Evolutionary conservation across 2,329 filamentous ascomycete species (phyloP), one percentile per base, ranked within the genome.

Genomic region (Hymenoscyphus occultus): DNA sequence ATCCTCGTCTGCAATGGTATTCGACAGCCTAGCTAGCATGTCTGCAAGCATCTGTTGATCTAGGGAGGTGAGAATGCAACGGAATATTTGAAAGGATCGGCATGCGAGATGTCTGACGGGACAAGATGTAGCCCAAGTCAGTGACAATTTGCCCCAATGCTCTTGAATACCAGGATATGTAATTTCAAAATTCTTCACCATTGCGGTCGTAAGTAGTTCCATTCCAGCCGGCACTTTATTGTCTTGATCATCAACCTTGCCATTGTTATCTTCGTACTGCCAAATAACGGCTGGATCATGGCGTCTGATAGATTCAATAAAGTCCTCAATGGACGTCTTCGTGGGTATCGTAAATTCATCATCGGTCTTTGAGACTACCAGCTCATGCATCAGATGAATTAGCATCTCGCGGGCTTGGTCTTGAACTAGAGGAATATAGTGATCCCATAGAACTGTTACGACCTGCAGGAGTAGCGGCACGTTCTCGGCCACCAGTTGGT

Each of bases 381-480:
- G 83, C 76, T 98, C 95, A 72, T 99, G 95, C 58, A 99, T 96
- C 19, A 99, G 84, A 79, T 99, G 95, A 1, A 99, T 93, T 16
- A 99, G 85, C 93, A 99, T 97, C 77, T 99, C 95, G 59, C 93
- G 88, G 39, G 96, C 93, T 77, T 99, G 94, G 71, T 98, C 95
- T 76, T 98, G 94, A 1, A 99, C 95, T 12, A 97, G 85, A 2
- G 92, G 88, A 1, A 92, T 97, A 73, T 99, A 97, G 74, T 98
- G 94, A 76, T 99, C 96, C 95, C 95, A 99, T 1, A 98, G 84
- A 3, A 98, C 92, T 13, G 94, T 89, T 5, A 97, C 89, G 9
- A 97, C 91, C 76, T 99, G 95, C 14, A 99, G 81, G 22, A 99
- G 81, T 32, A 96, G 84, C 0, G 94, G 92, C 2, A 98, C 85